Evolutionary conservation across 805 yeast genomes (phyloP).

Genomic region (Ogataea nakhonphanomensis): DNA sequence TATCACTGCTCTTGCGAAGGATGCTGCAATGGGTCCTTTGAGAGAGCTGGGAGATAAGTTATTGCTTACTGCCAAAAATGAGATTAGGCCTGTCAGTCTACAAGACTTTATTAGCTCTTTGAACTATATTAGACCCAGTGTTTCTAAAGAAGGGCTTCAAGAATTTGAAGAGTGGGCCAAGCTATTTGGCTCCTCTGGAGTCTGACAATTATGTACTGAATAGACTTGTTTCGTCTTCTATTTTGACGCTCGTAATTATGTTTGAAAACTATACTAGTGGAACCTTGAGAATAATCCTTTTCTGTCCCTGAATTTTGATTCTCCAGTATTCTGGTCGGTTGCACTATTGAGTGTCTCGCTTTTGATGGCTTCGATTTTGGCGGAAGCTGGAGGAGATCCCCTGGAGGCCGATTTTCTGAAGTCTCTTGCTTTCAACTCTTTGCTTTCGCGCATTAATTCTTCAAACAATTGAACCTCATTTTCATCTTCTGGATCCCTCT

Average conservation of each 20-base stretch:
- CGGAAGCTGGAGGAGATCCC: constrained; percentile 5
- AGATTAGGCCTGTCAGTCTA: constrained; percentile 71
- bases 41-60: constrained; percentile 85
- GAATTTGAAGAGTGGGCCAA: constrained; percentile 88
- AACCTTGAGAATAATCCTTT: constrained; percentile 15
- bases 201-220: constrained; percentile 32
- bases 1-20: constrained; percentile 89
- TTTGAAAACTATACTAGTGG: neutral
- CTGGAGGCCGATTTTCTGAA: constrained; percentile 23
- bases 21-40: constrained; percentile 97
- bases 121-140: constrained; percentile 82
- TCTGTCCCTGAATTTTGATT: constrained; percentile 5
- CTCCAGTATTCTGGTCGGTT: constrained; percentile 2
- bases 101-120: constrained; percentile 75
- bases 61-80: constrained; percentile 62
- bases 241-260: no score
- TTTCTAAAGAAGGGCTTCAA: constrained; percentile 71
- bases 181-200: constrained; percentile 85
- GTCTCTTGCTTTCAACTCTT: constrained; percentile 29
- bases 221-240: no score
- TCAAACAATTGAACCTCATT: constrained; percentile 78
- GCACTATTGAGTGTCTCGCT: neutral
- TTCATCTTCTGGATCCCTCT: constrained; percentile 65
- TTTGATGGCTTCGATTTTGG: neutral
- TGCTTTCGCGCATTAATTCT: constrained; percentile 41